Conservation (phyloP, 2,329 filamentous ascomycete genomes). For the Verticillium tricorpus region DNA sequence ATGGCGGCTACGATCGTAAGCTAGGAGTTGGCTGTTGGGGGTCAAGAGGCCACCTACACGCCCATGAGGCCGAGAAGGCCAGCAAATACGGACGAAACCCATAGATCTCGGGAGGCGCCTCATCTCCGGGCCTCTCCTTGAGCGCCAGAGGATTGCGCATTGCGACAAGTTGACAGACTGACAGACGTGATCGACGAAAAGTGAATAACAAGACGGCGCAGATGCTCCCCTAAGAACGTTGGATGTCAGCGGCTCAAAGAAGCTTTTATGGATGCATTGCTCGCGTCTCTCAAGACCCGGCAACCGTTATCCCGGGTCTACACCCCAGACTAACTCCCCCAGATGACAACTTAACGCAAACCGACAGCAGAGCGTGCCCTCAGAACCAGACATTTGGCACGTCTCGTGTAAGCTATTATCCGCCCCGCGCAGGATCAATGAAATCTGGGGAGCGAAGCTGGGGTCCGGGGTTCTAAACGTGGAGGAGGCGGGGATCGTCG, state of each 20-base stretch:
- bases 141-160: not conserved
- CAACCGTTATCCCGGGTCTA: not conserved
- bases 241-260: not conserved
- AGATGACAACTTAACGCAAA: not conserved
- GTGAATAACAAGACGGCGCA: too few relatives aligned
- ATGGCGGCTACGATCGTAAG: not conserved
- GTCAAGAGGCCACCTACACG: not conserved
- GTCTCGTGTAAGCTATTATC: not conserved
- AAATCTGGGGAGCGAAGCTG: not conserved
- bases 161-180: not conserved
- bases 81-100: not conserved
- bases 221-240: not conserved
- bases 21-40: too few relatives aligned
- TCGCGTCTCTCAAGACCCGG: too few relatives aligned
- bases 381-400: not conserved
- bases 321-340: not conserved
- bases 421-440: not conserved
- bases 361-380: not conserved
- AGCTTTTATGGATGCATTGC: not conserved
- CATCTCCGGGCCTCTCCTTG: constrained; percentile 1
- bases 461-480: not conserved
- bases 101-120: constrained; percentile 1
- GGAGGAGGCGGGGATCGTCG: not conserved
- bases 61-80: constrained; percentile 2
- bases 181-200: too few relatives aligned